Evolutionary conservation across 2,329 filamentous ascomycete species (phyloP).

Genomic region (Cladosporium oxysporum): DNA sequence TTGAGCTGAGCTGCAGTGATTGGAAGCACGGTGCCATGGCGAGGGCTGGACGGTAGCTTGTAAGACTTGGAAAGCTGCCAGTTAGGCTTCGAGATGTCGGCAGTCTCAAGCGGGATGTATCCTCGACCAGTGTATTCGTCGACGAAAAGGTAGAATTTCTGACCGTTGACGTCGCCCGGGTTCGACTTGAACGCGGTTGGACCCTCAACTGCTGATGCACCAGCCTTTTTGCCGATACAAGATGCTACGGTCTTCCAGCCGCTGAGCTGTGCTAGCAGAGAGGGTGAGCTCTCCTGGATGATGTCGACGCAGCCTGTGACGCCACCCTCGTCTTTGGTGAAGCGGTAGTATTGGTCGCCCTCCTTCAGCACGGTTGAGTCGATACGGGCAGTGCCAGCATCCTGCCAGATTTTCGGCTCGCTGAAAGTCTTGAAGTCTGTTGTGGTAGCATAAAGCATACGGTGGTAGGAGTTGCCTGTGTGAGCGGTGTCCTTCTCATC

Average conservation of each 20-base stretch:
- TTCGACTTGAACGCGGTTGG: slow-evolving; percentile 57
- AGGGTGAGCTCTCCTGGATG: slow-evolving; percentile 53
- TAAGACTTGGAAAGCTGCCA: slow-evolving; percentile 53
- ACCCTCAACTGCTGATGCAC: slow-evolving; percentile 52
- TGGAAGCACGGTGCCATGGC: slow-evolving; percentile 57
- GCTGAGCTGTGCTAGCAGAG: slow-evolving; percentile 44
- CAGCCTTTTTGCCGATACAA: slow-evolving; percentile 55
- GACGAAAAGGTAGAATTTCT: slow-evolving; percentile 59
- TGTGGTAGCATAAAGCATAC: slow-evolving; percentile 56
- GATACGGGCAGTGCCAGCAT: slow-evolving; percentile 54
- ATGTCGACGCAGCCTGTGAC: slow-evolving; percentile 56
- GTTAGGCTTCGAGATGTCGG: slow-evolving; percentile 50
- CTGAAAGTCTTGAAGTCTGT: slow-evolving; percentile 55
- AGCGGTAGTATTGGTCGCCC: slow-evolving; percentile 50
- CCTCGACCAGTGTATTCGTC: slow-evolving; percentile 56
- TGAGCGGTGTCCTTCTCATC: slow-evolving; percentile 44
- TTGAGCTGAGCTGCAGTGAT: slow-evolving; percentile 51
- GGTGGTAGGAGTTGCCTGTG: slow-evolving; percentile 50
- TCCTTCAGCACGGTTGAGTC: slow-evolving; percentile 55
- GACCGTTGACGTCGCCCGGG: slow-evolving; percentile 50
- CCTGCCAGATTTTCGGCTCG: slow-evolving; percentile 53
- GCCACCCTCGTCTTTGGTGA: slow-evolving; percentile 58
- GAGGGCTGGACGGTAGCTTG: slow-evolving; percentile 51
- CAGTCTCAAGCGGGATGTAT: slow-evolving; percentile 57
- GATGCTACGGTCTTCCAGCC: slow-evolving; percentile 49